Conservation (phyloP, 305 asterid species). For the Fraxinus baroniana region DNA sequence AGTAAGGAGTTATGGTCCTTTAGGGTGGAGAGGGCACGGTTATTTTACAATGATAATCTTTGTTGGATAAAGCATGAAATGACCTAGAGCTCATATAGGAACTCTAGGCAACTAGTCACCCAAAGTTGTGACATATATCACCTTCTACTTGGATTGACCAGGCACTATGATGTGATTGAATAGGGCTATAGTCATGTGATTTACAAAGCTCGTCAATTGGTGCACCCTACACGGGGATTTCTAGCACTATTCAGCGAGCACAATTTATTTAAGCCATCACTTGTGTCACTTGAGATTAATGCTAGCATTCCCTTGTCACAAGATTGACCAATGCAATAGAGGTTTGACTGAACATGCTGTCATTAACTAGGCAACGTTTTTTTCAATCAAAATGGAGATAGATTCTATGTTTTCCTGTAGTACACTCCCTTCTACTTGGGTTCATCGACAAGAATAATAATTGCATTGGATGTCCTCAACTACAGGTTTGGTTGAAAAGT, state of each 20-base stretch:
- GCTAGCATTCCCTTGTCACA: neutral
- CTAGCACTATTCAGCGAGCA: neutral
- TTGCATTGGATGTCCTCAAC: neutral
- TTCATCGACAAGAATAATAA: neutral
- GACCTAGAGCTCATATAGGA: neutral
- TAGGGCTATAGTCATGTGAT: neutral
- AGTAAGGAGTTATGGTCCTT: neutral
- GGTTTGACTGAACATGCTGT: neutral
- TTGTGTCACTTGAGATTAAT: neutral
- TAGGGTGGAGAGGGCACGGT: neutral
- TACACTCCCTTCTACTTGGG: neutral
- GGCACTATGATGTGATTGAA: neutral
- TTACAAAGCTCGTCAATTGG: neutral
- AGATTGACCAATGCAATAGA: neutral
- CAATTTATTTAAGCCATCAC: neutral
- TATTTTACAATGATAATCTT: neutral
- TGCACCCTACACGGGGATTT: neutral
- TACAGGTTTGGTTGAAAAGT: neutral
- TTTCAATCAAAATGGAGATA: neutral
- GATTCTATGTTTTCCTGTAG: neutral
- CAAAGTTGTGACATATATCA: neutral
- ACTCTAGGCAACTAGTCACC: neutral
- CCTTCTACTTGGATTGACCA: neutral
- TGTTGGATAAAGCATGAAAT: neutral
- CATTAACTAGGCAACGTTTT: neutral